A percentile compares a stretch with the other conserved stretches of the same genome.
phyloP scores from a whole-genome alignment of 345 rosid genomes.

The Capsella bursapastoris region DNA sequence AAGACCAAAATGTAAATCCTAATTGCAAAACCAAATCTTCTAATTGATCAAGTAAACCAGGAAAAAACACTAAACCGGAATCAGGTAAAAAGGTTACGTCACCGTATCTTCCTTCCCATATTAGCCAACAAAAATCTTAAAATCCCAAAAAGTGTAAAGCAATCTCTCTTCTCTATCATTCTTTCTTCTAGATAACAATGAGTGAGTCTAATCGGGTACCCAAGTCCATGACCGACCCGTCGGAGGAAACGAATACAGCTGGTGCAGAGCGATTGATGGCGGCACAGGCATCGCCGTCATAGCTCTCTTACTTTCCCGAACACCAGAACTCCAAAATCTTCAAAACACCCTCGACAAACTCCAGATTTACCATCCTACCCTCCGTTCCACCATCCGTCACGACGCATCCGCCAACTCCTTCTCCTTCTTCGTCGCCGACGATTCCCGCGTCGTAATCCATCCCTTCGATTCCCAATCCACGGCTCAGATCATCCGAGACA shows the following conservation, averaged over 20 bases:
- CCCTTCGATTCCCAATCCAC: slow-evolving; percentile 60
- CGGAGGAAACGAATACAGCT: slow-evolving; percentile 79
- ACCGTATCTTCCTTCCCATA: slow-evolving; percentile 21
- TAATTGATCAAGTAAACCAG: slow-evolving; percentile 2
- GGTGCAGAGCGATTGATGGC: slow-evolving; percentile 84
- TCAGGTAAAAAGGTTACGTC: slow-evolving; percentile 26
- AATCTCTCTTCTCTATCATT: slow-evolving; percentile 19
- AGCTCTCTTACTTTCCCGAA: slow-evolving; percentile 58
- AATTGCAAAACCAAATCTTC: not conserved
- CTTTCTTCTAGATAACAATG: slow-evolving; percentile 12
- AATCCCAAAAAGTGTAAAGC: not conserved
- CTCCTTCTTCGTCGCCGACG: slow-evolving; percentile 58
- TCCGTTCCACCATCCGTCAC: slow-evolving; percentile 70
- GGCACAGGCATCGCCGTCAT: slow-evolving; percentile 91
- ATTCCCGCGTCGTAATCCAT: slow-evolving; percentile 53
- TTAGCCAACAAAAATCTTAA: slow-evolving; percentile 34
- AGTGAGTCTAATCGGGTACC: slow-evolving; percentile 35
- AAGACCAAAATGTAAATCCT: not conserved
- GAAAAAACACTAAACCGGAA: slow-evolving; percentile 32
- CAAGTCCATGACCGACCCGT: slow-evolving; percentile 52
- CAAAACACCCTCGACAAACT: slow-evolving; percentile 59
- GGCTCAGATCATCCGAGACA: slow-evolving; percentile 46
- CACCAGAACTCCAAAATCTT: slow-evolving; percentile 51
- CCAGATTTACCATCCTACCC: slow-evolving; percentile 69
- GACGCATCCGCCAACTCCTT: slow-evolving; percentile 53